Evolutionary conservation across 257 asterid species (phyloP), one percentile per base, ranked within the genome.

Genomic region (Solanum chiquidenum): DNA sequence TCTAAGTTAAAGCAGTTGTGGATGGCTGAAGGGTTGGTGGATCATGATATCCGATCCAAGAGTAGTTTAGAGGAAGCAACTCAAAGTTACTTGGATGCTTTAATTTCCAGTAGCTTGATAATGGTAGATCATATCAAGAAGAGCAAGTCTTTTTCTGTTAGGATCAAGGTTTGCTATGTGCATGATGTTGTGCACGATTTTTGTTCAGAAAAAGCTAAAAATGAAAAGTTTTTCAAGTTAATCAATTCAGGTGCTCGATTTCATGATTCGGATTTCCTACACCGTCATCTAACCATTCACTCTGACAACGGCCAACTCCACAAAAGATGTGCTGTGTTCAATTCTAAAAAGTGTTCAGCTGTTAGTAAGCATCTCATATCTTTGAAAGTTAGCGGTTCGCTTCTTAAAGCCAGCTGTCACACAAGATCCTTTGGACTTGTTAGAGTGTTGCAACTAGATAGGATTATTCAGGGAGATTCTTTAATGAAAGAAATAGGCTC

Each of bases 21-120:
- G 93, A 72, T 88, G 3, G 90, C 92, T 2, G 91, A 90, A 88
- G 94, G 94, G 12, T 92, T 89, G n/a, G 21, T 92, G 38, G 27
- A 73, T 31, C 37, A 85, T 69, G 52, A 44, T 12, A 85, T 29
- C 16, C 37, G 9, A 16, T 7, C 44, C 5, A 74, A 42, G 40
- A 0, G 40, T 37, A 37, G 40, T 37, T 37, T 37, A 37, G 40
- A 37, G 40, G 40, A 37, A 37, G 40, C 2, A 37, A 37, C 40
- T 37, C 40, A 37, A 49, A 89, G 64, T 25, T 91, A 88, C 83
- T 62, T 90, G 6, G 37, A 34, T 34, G 37, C 37, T 34, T 46
- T 31, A 31, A 31, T 31, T 31, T 31, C 33, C 33, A 31, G 33
- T 31, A 89, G 87, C 80, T 85, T 91, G 1, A 86, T 87, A 31